Percentiles rank a stretch among this genome's conserved stretches.
Evolutionary conservation across 2,329 filamentous ascomycete genomes (phyloP).

Genomic region (Paracoccidioides lutzii): DNA sequence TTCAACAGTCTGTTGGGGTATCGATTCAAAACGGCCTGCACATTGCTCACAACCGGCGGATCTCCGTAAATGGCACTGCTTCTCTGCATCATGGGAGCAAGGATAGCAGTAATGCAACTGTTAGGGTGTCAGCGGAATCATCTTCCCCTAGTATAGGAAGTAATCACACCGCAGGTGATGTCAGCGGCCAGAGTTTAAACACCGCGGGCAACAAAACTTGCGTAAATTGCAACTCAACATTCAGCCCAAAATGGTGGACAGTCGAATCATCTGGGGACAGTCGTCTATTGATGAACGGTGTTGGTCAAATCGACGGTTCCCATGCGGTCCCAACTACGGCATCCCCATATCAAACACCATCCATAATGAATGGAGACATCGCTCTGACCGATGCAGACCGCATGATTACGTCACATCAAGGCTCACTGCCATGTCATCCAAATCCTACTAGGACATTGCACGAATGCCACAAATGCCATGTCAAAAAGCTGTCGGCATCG

Average conservation of each 20-base stretch:
- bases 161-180: conserved; percentile 13
- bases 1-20: conserved; percentile 29
- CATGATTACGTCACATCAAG: conserved; percentile 12
- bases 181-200: conserved; percentile 17
- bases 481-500: conserved; percentile 30
- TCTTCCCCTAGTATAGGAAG: conserved; percentile 8
- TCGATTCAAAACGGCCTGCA: conserved; percentile 18
- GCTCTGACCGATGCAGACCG: conserved; percentile 3
- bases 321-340: neutral
- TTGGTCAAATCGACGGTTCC: conserved; percentile 13
- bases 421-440: neutral
- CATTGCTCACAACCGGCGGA: conserved; percentile 36
- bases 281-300: conserved; percentile 22
- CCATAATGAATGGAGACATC: conserved; percentile 3
- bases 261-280: conserved; percentile 39
- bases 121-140: conserved; percentile 7
- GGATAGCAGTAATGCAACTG: conserved; percentile 1
- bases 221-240: conserved; percentile 27
- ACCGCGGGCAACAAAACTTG: conserved; percentile 20
- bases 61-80: conserved; percentile 39
- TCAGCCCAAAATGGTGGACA: conserved; percentile 49
- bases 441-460: conserved; percentile 29
- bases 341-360: conserved; percentile 15
- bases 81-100: conserved; percentile 15
- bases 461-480: conserved; percentile 63